phyloP scores from a whole-genome alignment of 345 rosid genomes.

The Sonneratia alba region DNA sequence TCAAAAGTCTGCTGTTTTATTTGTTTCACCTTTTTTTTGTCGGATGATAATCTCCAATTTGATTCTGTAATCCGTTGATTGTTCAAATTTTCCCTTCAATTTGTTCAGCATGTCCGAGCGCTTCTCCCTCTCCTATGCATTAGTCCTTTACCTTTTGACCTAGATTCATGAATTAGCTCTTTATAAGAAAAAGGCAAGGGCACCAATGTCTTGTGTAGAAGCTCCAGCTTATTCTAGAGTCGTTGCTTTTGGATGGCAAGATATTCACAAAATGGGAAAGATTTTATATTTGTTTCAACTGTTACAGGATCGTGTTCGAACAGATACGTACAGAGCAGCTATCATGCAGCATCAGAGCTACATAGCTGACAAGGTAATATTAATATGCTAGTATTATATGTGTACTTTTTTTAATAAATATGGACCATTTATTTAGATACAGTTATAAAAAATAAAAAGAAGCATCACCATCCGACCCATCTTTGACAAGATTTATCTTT shows the following conservation, averaged over 20 bases:
- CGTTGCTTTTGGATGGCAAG: neutral
- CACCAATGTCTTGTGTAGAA: neutral
- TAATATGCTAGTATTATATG: neutral
- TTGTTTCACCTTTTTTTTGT: neutral
- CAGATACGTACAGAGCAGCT: constrained; percentile 73
- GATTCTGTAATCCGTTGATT: neutral
- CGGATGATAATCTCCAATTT: neutral
- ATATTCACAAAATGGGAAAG: neutral
- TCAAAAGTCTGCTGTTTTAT: neutral
- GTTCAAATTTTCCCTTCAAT: neutral
- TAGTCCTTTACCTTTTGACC: neutral
- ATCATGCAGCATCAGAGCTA: constrained; percentile 75
- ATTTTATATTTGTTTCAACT: constrained; percentile 16
- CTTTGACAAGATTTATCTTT: neutral
- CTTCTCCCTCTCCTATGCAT: neutral
- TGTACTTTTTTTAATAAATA: constrained; percentile 7
- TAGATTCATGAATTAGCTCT: neutral
- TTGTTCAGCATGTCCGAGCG: neutral
- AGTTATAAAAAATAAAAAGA: neutral
- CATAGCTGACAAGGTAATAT: constrained; percentile 77
- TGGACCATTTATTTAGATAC: neutral
- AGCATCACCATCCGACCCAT: neutral
- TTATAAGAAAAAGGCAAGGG: neutral
- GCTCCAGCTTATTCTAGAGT: neutral
- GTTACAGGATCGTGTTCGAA: constrained; percentile 69